Conservation (phyloP, 2,329 filamentous ascomycete genomes). For the Penicillium sp. region DNA sequence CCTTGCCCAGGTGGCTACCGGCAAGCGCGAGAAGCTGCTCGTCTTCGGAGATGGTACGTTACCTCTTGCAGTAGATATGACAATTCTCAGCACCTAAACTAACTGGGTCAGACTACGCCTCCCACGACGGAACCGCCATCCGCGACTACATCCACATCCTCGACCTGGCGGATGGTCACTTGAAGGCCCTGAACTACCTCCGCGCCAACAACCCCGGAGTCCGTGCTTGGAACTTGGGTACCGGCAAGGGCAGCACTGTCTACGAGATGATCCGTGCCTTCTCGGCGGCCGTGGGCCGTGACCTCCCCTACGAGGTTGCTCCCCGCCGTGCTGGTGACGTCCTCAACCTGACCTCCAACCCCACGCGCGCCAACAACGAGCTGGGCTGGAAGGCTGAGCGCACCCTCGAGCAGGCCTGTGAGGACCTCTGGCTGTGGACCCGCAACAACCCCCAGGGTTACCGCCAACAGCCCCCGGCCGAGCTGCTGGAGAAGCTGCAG, state of each 20-base stretch:
- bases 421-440: constrained; percentile 94
- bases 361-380: constrained; percentile 75
- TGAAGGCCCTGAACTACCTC: constrained; percentile 61
- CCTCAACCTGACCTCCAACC: constrained; percentile 86
- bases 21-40: constrained; percentile 83
- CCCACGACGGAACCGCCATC: constrained; percentile 41
- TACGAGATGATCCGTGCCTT: constrained; percentile 97
- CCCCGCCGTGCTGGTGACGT: constrained; percentile 80
- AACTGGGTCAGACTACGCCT: constrained; percentile 75
- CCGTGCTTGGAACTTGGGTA: constrained; percentile 92
- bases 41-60: constrained; percentile 85
- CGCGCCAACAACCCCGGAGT: constrained; percentile 62
- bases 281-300: constrained; percentile 71
- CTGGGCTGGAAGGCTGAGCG: constrained; percentile 84
- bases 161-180: constrained; percentile 45
- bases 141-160: constrained; percentile 67
- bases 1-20: constrained; percentile 89
- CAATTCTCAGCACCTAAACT: too few relatives aligned
- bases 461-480: constrained; percentile 76
- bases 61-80: too few relatives aligned
- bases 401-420: constrained; percentile 84
- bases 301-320: constrained; percentile 78
- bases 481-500: constrained; percentile 55
- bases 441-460: constrained; percentile 94
- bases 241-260: constrained; percentile 86